Evolutionary conservation across 768 basidiomycete species (phyloP).

Genomic region (Trichaptum fuscoviolaceum): DNA sequence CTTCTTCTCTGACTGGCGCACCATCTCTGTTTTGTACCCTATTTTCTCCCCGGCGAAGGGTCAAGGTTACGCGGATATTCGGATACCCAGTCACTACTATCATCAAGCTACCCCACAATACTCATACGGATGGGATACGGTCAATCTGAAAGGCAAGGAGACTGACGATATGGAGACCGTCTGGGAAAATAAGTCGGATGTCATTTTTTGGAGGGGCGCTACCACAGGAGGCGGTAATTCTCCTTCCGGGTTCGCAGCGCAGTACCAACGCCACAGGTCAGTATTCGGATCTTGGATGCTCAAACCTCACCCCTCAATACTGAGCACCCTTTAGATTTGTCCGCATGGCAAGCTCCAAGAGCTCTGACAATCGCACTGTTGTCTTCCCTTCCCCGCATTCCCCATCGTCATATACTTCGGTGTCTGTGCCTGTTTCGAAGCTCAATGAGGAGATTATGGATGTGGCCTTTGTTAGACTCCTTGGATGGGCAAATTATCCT

Average conservation of each 20-base stretch:
- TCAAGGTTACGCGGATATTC: slow-evolving; percentile 80
- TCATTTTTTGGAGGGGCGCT: slow-evolving; percentile 92
- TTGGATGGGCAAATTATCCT: slow-evolving; percentile 67
- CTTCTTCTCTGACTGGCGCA: slow-evolving; percentile 96
- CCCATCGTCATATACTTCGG: slow-evolving; percentile 53
- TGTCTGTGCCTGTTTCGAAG: slow-evolving; percentile 47
- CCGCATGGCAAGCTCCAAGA: slow-evolving; percentile 63
- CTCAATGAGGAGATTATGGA: slow-evolving; percentile 86
- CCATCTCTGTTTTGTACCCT: slow-evolving; percentile 83
- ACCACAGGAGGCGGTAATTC: slow-evolving; percentile 92
- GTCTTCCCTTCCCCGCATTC: slow-evolving; percentile 64
- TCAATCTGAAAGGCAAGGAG: slow-evolving; percentile 64
- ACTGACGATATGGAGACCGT: slow-evolving; percentile 81
- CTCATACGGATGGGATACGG: slow-evolving; percentile 87
- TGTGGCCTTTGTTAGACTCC: slow-evolving; percentile 75
- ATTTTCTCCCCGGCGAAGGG: slow-evolving; percentile 91
- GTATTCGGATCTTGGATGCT: slow-evolving; percentile 17
- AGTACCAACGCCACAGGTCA: slow-evolving; percentile 85
- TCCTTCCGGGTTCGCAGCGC: slow-evolving; percentile 74
- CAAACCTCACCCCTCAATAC: slow-evolving; percentile 6
- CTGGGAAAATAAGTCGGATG: slow-evolving; percentile 86
- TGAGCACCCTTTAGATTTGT: slow-evolving; percentile 46
- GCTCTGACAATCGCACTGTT: slow-evolving; percentile 52
- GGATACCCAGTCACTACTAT: slow-evolving; percentile 96
- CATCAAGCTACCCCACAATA: slow-evolving; percentile 76